Evolutionary conservation across 805 yeast species (phyloP).

Genomic region (Kurtzmaniella cleridarum): DNA sequence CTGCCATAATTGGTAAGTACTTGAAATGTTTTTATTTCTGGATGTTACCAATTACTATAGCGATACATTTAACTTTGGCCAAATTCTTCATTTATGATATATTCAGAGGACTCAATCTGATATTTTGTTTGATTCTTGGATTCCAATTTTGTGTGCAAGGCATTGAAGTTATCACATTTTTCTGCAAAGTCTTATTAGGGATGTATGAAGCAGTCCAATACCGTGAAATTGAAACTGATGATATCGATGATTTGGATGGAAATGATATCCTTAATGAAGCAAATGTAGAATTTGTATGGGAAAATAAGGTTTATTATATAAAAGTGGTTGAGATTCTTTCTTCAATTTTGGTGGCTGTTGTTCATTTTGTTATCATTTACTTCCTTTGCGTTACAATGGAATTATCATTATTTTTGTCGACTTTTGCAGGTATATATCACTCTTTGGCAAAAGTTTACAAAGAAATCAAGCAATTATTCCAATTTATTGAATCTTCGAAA

Average conservation of each 20-base stretch:
- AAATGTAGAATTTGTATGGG: slow-evolving; percentile 61
- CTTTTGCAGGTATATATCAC: slow-evolving; percentile 42
- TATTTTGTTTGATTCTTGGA: slow-evolving; percentile 61
- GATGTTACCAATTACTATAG: slow-evolving; percentile 39
- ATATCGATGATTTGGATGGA: slow-evolving; percentile 3
- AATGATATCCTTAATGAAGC: slow-evolving; percentile 8
- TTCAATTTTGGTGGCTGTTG: slow-evolving; percentile 30
- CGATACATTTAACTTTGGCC: slow-evolving; percentile 49
- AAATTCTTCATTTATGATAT: slow-evolving; percentile 52
- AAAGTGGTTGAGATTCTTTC: slow-evolving; percentile 53
- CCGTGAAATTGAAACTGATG: slow-evolving; percentile 25
- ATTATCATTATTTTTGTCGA: slow-evolving; percentile 29
- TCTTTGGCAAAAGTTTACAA: slow-evolving; percentile 24
- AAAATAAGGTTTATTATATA: slow-evolving; percentile 54
- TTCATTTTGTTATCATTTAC: slow-evolving; percentile 29
- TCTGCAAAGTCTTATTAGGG: slow-evolving; percentile 45
- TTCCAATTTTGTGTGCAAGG: slow-evolving; percentile 68
- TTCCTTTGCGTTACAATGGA: slow-evolving; percentile 28
- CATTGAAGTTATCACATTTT: slow-evolving; percentile 44
- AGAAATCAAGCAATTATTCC: slow-evolving; percentile 40
- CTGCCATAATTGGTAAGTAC: slow-evolving; percentile 25
- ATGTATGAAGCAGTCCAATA: slow-evolving; percentile 49
- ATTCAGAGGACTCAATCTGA: slow-evolving; percentile 45
- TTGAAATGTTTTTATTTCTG: slow-evolving; percentile 37
- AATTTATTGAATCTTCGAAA: slow-evolving; percentile 50